phyloP scores from a whole-genome alignment of 2,329 filamentous ascomycete species.

The Chaetomiaceae sp. region DNA sequence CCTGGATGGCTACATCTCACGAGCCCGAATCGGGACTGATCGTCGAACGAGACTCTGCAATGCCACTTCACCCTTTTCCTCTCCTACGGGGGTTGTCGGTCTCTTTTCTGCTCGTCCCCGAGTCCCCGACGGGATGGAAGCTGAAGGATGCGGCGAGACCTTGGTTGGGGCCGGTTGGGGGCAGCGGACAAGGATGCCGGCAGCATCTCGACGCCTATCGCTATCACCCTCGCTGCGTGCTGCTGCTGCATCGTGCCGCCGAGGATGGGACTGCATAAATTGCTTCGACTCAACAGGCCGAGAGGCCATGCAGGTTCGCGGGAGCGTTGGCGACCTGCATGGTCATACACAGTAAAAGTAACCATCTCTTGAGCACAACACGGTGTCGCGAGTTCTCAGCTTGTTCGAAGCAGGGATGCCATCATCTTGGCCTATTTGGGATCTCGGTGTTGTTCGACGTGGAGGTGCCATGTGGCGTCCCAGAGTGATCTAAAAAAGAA shows the following conservation, averaged over 20 bases:
- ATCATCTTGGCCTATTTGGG: conserved; percentile 4
- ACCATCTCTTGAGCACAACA: neutral
- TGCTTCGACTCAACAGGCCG: conserved; percentile 1
- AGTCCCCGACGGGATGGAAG: neutral
- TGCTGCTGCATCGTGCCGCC: conserved; percentile 5
- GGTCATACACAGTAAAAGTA: too few relatives aligned
- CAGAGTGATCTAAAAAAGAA: neutral
- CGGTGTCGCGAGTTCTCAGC: neutral
- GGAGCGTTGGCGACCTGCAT: conserved; percentile 6
- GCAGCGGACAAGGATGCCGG: conserved; percentile 9
- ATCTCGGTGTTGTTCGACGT: neutral
- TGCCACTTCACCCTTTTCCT: neutral
- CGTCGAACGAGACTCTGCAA: conserved; percentile 1
- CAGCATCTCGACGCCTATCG: conserved; percentile 12
- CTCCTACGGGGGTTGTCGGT: neutral
- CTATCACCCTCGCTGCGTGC: neutral
- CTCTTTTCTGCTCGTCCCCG: neutral
- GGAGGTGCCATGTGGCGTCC: conserved; percentile 18
- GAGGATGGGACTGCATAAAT: neutral
- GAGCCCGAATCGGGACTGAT: conserved; percentile 8
- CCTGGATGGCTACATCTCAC: conserved; percentile 6
- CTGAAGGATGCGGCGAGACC: neutral
- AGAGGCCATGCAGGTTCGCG: conserved; percentile 1
- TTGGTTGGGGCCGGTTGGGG: neutral
- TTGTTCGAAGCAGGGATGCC: neutral